These are phyloP conservation scores for Solanum chiquidenum DNA, from an alignment of 257 asterid genomes.

Conservation along the genomic window DNA sequence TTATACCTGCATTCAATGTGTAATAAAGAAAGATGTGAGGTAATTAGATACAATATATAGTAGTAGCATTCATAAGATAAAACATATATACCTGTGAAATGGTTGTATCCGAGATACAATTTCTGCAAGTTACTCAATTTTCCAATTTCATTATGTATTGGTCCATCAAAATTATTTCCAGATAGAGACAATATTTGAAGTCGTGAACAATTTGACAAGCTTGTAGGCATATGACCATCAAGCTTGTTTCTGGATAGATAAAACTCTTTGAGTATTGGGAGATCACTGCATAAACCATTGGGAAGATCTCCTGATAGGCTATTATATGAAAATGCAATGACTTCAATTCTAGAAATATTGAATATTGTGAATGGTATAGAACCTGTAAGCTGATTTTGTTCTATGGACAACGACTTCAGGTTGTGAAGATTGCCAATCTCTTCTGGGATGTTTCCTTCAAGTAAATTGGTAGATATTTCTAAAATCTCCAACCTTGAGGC, in stretches of 20 bases:
- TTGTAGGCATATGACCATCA: neutral
- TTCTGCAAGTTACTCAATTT: neutral
- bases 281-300: neutral
- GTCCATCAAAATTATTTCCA: neutral
- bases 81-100: neutral
- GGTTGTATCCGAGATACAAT: fast-evolving
- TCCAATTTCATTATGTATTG: neutral
- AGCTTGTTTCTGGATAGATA: too few relatives aligned
- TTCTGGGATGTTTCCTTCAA: too few relatives aligned
- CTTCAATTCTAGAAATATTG: too few relatives aligned
- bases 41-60: too few relatives aligned
- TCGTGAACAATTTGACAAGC: neutral
- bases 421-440: neutral
- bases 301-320: too few relatives aligned
- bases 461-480: too few relatives aligned
- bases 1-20: too few relatives aligned
- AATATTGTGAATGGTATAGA: neutral
- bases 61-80: too few relatives aligned
- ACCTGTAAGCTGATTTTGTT: neutral
- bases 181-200: neutral
- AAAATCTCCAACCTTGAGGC: too few relatives aligned
- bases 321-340: too few relatives aligned
- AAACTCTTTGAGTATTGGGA: too few relatives aligned
- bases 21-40: too few relatives aligned
- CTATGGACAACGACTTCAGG: neutral